These are phyloP conservation scores for Schoenoplectus tabernaemontani DNA, from an alignment of 202 grass and related monocot species.

Conservation along the genomic window DNA sequence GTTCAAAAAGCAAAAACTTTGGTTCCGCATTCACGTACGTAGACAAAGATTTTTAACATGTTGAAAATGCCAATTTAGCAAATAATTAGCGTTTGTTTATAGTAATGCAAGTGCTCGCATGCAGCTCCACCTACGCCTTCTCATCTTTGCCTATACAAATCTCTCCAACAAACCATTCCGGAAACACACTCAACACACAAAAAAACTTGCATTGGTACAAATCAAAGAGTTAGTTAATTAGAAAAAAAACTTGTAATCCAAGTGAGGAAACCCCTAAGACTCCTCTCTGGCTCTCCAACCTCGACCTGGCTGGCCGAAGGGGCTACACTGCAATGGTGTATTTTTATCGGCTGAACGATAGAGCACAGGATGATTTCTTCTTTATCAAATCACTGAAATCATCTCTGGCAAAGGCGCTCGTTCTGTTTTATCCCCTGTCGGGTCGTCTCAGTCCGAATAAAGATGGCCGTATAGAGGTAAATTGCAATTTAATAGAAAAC, in stretches of 20 bases:
- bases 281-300: slow-evolving; percentile 39
- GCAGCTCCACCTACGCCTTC: neutral
- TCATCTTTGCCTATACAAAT: neutral
- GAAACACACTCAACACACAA: neutral
- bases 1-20: too few relatives aligned
- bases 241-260: slow-evolving; percentile 31
- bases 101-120: neutral
- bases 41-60: neutral
- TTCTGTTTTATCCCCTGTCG: slow-evolving; percentile 42
- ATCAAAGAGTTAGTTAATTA: neutral
- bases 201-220: neutral
- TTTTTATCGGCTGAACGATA: slow-evolving; percentile 29
- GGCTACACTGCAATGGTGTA: slow-evolving; percentile 52
- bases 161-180: neutral
- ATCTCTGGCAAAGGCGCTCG: slow-evolving; percentile 37
- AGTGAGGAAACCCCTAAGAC: slow-evolving; percentile 36
- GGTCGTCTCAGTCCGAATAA: slow-evolving; percentile 35
- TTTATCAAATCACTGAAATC: slow-evolving; percentile 10
- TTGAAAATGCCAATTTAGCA: neutral
- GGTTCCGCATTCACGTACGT: too few relatives aligned
- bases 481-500: too few relatives aligned
- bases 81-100: neutral
- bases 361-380: slow-evolving; percentile 23
- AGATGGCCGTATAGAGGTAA: slow-evolving; percentile 34
- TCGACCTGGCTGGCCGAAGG: slow-evolving; percentile 30